phyloP scores from a whole-genome alignment of 768 basidiomycete genomes.

The Serendipita sp. region DNA sequence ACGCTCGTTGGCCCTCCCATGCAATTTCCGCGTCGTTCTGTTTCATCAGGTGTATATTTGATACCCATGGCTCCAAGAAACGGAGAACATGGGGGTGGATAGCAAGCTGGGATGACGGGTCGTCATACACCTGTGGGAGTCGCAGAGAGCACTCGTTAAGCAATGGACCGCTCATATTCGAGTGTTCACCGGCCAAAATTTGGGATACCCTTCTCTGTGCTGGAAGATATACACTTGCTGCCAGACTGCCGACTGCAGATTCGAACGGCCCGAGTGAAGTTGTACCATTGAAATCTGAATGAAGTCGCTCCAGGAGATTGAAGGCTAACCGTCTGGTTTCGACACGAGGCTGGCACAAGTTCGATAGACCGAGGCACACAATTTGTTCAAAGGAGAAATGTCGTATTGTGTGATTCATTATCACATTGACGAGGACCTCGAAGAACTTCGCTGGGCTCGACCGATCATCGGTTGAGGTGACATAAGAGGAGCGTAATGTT shows the following conservation, averaged over 20 bases:
- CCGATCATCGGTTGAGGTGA: conserved; percentile 33
- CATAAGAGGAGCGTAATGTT: conserved; percentile 51
- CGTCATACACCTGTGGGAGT: conserved; percentile 43
- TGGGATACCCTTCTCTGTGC: conserved; percentile 66
- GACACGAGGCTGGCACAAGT: conserved; percentile 56
- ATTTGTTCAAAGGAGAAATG: conserved; percentile 58
- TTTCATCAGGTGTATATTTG: conserved; percentile 51
- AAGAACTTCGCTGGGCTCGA: conserved; percentile 55
- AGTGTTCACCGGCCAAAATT: conserved; percentile 63
- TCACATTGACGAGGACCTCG: conserved; percentile 55
- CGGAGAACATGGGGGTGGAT: conserved; percentile 42
- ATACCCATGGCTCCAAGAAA: conserved; percentile 71
- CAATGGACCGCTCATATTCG: conserved; percentile 41
- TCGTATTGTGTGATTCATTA: conserved; percentile 35
- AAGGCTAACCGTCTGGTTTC: conserved; percentile 61
- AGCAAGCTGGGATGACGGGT: conserved; percentile 22
- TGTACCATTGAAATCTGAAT: conserved; percentile 49
- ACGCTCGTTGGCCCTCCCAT: conserved; percentile 40
- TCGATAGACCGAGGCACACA: conserved; percentile 62
- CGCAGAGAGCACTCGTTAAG: conserved; percentile 55
- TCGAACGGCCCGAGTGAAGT: conserved; percentile 58
- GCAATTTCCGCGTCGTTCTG: conserved; percentile 41
- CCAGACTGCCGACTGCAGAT: conserved; percentile 49
- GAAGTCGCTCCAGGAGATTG: conserved; percentile 54
- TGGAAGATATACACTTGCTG: conserved; percentile 61